phyloP scores from a whole-genome alignment of 2,329 filamentous ascomycete genomes.

The Fusarium pseudonygamai region DNA sequence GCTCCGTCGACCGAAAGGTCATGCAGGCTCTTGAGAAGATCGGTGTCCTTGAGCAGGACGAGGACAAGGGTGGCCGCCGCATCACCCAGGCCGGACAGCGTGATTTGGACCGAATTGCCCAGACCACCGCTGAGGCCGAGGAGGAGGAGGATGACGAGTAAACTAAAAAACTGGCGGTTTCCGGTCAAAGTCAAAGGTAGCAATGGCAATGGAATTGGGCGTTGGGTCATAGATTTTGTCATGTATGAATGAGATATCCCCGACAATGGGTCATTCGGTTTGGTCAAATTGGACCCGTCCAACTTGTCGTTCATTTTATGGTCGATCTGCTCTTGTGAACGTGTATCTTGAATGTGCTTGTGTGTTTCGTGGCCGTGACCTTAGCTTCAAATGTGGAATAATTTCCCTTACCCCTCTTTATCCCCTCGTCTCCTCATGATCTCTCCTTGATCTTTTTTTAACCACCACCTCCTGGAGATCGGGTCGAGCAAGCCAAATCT shows the following conservation, averaged over 20 bases:
- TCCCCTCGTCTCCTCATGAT: not conserved
- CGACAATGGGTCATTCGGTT: conserved; percentile 51
- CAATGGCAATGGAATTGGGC: conserved; percentile 50
- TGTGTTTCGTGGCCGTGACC: not conserved
- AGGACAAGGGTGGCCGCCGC: conserved; percentile 97
- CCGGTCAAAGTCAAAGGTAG: conserved; percentile 34
- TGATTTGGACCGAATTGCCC: conserved; percentile 96
- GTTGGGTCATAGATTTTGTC: conserved; percentile 53
- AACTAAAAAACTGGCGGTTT: conserved; percentile 56
- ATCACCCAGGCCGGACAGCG: conserved; percentile 98
- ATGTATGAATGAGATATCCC: conserved; percentile 55
- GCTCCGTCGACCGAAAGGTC: conserved; percentile 96
- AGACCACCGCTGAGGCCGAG: conserved; percentile 79
- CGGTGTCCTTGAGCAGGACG: conserved; percentile 94
- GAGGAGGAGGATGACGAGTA: conserved; percentile 74
- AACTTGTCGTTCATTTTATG: conserved; percentile 34
- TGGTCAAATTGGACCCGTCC: conserved; percentile 48
- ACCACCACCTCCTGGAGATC: not conserved
- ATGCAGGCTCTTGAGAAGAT: conserved; percentile 99
- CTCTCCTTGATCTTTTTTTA: not conserved
- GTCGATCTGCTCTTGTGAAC: conserved; percentile 25
- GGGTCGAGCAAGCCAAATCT: not conserved
- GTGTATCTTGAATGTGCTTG: not conserved
- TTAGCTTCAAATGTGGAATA: not conserved
- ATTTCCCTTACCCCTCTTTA: not conserved